These are phyloP conservation scores for Tolypocladium ovalisporum DNA, from an alignment of 2,329 filamentous ascomycete species.

Conservation along the genomic window DNA sequence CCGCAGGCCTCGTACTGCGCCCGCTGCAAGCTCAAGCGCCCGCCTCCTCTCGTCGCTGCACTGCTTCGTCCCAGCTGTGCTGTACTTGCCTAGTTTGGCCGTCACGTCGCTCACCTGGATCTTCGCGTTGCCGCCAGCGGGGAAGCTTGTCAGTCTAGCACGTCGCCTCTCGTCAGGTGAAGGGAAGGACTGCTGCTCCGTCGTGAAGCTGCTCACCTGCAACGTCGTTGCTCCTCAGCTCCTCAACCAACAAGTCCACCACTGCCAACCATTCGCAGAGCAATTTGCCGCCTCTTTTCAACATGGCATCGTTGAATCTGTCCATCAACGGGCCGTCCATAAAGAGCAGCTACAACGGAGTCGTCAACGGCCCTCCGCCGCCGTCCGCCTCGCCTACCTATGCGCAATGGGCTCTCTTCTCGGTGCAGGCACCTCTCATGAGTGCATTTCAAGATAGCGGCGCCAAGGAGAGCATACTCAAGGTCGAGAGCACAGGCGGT, in stretches of 20 bases:
- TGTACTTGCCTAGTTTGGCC: neutral
- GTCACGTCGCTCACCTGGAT: neutral
- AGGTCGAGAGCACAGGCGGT: slow-evolving; percentile 89
- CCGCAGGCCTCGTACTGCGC: neutral
- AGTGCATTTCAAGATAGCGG: slow-evolving; percentile 85
- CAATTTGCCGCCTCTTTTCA: slow-evolving; percentile 5
- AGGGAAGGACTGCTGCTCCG: neutral
- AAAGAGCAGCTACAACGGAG: slow-evolving; percentile 62
- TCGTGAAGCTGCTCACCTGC: neutral
- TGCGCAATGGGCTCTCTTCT: slow-evolving; percentile 88
- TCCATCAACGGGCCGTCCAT: slow-evolving; percentile 76
- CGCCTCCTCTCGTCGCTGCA: neutral
- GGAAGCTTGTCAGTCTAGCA: neutral
- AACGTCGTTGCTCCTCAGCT: neutral
- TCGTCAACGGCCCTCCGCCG: slow-evolving; percentile 40
- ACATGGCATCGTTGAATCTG: slow-evolving; percentile 71
- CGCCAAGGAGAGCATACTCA: slow-evolving; percentile 86
- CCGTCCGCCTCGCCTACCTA: slow-evolving; percentile 64
- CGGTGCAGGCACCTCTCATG: slow-evolving; percentile 81
- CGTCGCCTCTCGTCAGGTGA: neutral
- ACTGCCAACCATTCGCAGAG: neutral
- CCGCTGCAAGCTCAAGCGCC: slow-evolving; percentile 3
- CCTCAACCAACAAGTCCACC: neutral
- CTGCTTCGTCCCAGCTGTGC: neutral
- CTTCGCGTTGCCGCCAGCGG: neutral